phyloP scores from a whole-genome alignment of 441 rosid species.

The Hypseocharis bilobata region DNA sequence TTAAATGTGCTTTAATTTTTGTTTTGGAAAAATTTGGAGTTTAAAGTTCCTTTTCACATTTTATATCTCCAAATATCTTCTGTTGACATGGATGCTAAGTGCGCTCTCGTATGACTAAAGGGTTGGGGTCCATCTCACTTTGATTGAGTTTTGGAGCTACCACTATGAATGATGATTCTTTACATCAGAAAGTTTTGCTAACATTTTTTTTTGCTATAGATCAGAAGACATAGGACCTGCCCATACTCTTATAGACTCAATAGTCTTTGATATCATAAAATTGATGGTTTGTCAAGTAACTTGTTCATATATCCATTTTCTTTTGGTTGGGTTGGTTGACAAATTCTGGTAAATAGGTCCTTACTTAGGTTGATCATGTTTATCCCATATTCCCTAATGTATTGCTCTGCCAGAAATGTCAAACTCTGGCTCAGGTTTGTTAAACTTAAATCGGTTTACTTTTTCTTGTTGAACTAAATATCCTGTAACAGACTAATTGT shows the following conservation, averaged over 20 bases:
- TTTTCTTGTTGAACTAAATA: neutral
- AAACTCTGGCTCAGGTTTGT: neutral
- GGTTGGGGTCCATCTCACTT: neutral
- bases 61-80: neutral
- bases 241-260: neutral
- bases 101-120: neutral
- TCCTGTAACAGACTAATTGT: neutral
- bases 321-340: neutral
- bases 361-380: neutral
- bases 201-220: neutral
- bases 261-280: no score
- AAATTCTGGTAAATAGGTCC: neutral
- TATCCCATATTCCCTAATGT: neutral
- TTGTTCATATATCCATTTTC: neutral
- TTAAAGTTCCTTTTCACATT: neutral
- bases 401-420: neutral
- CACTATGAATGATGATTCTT: neutral
- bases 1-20: neutral
- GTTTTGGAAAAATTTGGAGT: neutral
- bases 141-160: constrained; percentile 7
- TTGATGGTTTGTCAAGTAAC: no score
- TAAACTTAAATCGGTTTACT: neutral
- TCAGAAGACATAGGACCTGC: neutral
- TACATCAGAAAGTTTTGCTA: neutral
- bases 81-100: neutral